Percentiles rank a stretch among this genome's conserved stretches.
These are phyloP conservation scores for Rugosomyces carneus DNA, from an alignment of 1,284 basidiomycete species.

Conservation along the genomic window DNA sequence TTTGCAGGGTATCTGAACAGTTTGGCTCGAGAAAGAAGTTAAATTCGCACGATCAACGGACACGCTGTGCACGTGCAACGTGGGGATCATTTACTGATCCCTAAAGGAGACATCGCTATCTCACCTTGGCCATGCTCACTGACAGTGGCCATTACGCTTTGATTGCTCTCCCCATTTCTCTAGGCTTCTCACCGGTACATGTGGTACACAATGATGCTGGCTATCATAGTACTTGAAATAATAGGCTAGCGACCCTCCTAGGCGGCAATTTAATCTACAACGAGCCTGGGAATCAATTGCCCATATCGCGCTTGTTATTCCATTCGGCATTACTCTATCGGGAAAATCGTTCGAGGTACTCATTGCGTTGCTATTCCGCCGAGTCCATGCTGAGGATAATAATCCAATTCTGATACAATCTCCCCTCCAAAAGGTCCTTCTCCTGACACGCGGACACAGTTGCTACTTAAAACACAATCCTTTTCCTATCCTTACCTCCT, in stretches of 20 bases:
- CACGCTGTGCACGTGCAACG: conserved; percentile 21
- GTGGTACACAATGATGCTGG: conserved; percentile 6
- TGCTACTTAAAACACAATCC: conserved; percentile 14
- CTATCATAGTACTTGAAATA: no score
- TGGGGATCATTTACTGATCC: conserved; percentile 6
- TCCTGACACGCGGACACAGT: conserved; percentile 25
- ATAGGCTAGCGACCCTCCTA: no score
- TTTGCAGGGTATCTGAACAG: conserved; percentile 1
- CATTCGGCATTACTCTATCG: conserved; percentile 26
- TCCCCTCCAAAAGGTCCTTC: conserved; percentile 20
- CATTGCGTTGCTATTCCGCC: conserved; percentile 23
- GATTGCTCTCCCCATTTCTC: background rate
- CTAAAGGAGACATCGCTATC: conserved; percentile 13
- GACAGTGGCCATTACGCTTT: background rate
- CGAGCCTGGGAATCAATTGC: conserved; percentile 20
- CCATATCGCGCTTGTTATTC: conserved; percentile 12
- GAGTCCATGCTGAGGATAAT: conserved; percentile 25
- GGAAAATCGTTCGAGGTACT: conserved; percentile 28
- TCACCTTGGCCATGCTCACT: conserved; percentile 6
- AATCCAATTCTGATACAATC: conserved; percentile 26
- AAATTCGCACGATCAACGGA: conserved; percentile 34
- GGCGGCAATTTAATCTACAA: conserved; percentile 3
- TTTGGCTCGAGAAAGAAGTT: conserved; percentile 23
- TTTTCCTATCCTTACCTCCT: background rate
- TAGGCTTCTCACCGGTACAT: conserved; percentile 5